These are phyloP conservation scores for Fusarium beomiforme DNA, from an alignment of 2,329 filamentous ascomycete species.

Conservation along the genomic window DNA sequence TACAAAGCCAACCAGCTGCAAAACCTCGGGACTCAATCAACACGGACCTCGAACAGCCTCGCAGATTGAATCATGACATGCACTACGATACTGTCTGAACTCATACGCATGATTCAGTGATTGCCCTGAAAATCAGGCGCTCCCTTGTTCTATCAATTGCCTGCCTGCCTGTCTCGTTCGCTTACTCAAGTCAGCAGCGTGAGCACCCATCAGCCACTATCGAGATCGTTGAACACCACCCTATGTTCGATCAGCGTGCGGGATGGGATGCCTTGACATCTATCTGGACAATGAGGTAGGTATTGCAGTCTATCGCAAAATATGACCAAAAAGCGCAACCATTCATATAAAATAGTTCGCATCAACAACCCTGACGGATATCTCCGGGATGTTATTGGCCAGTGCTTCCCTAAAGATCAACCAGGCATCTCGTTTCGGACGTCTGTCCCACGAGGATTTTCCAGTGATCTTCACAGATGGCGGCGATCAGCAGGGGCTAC, in stretches of 20 bases:
- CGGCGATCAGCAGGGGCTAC: slow-evolving; percentile 44
- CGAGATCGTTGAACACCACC: slow-evolving; percentile 10
- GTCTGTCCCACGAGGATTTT: slow-evolving; percentile 40
- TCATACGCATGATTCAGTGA: not conserved
- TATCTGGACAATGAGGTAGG: not conserved
- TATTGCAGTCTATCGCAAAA: slow-evolving; percentile 2
- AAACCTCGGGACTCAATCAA: not conserved
- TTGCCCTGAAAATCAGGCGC: not conserved
- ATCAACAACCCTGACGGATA: slow-evolving; percentile 37
- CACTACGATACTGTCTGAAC: not conserved
- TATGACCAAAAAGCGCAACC: slow-evolving; percentile 5
- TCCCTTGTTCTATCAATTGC: not conserved
- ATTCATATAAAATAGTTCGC: slow-evolving; percentile 24
- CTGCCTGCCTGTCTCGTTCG: slow-evolving; percentile 1
- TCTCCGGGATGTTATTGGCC: slow-evolving; percentile 30
- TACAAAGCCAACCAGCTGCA: not conserved
- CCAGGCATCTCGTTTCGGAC: slow-evolving; percentile 31
- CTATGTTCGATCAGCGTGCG: not conserved
- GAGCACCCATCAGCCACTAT: slow-evolving; percentile 9
- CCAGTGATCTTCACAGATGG: slow-evolving; percentile 44
- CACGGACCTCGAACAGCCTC: slow-evolving; percentile 24
- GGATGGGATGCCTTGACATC: not conserved
- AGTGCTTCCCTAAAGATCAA: slow-evolving; percentile 26
- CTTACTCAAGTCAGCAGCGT: not conserved
- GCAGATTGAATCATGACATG: not conserved